Percentiles rank a stretch among this genome's conserved stretches.
These are phyloP conservation scores for Backusella morwellensis DNA, from an alignment of 192 early-diverging fungal species.

Conservation along the genomic window DNA sequence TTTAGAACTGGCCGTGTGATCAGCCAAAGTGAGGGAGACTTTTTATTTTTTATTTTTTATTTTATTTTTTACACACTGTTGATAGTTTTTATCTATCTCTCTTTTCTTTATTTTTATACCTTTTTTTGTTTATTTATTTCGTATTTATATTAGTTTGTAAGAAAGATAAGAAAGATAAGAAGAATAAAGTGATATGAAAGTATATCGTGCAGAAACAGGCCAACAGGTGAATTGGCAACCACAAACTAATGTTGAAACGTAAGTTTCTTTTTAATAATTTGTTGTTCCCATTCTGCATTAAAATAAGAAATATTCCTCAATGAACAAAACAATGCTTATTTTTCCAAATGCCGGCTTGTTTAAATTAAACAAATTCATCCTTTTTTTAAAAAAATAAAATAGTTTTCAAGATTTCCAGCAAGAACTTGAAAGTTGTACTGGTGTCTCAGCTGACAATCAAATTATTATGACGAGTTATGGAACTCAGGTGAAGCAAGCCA, in stretches of 20 bases:
- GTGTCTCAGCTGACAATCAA: constrained; percentile 43
- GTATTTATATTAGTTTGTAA: neutral
- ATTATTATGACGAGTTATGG: constrained; percentile 56
- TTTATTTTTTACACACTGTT: neutral
- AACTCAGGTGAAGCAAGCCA: constrained; percentile 43
- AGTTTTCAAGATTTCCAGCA: constrained; percentile 31
- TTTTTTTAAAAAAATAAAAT: neutral
- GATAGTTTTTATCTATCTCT: neutral
- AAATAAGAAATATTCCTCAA: neutral
- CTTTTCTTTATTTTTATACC: neutral
- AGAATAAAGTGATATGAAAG: constrained; percentile 36
- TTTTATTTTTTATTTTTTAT: neutral
- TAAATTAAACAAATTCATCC: neutral
- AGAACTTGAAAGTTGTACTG: constrained; percentile 41
- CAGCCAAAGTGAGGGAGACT: neutral
- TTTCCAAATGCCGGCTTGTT: neutral
- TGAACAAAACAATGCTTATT: neutral
- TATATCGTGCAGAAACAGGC: constrained; percentile 58
- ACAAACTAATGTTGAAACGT: constrained; percentile 5
- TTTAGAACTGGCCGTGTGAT: neutral
- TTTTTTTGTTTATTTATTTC: neutral
- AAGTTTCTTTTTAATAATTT: constrained; percentile 5
- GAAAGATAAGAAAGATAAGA: neutral
- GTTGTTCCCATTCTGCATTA: neutral
- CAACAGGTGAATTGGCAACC: constrained; percentile 33